A percentile compares a stretch with the other conserved stretches of the same genome.
These are phyloP conservation scores for Myriangium duriaei DNA, from an alignment of 2,329 filamentous ascomycete species.

Conservation along the genomic window DNA sequence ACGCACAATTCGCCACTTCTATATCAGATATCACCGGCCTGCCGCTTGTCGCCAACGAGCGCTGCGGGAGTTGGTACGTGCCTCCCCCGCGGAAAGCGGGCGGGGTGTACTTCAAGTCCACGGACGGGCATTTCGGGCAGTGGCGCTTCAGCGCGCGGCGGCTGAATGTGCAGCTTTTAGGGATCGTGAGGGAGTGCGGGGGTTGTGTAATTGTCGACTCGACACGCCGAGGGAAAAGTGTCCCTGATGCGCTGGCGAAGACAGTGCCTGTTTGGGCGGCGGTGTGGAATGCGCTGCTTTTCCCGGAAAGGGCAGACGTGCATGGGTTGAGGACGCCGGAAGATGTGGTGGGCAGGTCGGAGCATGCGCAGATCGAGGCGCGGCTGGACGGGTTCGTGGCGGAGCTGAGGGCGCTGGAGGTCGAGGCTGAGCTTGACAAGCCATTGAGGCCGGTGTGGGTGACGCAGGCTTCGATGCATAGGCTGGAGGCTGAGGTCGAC, in stretches of 20 bases:
- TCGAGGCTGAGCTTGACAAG: conserved; percentile 48
- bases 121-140: conserved; percentile 80
- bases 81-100: conserved; percentile 49
- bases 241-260: conserved; percentile 90
- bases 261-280: conserved; percentile 90
- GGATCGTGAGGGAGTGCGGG: conserved; percentile 51
- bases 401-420: conserved; percentile 43
- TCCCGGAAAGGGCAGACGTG: conserved; percentile 41
- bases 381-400: conserved; percentile 44
- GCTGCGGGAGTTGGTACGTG: conserved; percentile 95
- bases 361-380: conserved; percentile 65
- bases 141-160: conserved; percentile 83
- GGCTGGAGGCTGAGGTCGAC: not conserved
- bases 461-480: conserved; percentile 46
- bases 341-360: conserved; percentile 58
- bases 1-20: conserved; percentile 59
- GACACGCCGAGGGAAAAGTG: conserved; percentile 82
- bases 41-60: conserved; percentile 80
- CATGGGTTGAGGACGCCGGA: conserved; percentile 58
- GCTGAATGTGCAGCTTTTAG: conserved; percentile 71
- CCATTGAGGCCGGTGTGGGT: conserved; percentile 72
- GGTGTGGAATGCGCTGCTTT: conserved; percentile 69
- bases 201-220: conserved; percentile 88
- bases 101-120: conserved; percentile 94
- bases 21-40: conserved; percentile 46